Conservation (phyloP, 768 basidiomycete species). For the Clavulina sp. region DNA sequence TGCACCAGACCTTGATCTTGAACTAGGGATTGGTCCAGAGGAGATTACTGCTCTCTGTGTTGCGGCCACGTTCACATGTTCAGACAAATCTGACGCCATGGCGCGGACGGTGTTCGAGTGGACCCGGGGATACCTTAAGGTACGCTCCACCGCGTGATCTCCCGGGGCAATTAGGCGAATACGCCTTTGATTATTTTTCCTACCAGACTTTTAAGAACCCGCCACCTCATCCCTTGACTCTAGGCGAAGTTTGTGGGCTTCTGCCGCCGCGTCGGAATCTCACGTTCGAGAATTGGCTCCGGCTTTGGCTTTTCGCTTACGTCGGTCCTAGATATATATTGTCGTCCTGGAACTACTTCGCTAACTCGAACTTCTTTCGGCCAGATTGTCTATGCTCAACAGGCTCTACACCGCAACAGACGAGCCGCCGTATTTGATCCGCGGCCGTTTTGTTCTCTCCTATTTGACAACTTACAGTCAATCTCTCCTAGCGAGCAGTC, state of each 20-base stretch:
- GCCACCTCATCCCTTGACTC: background rate
- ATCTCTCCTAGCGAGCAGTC: background rate
- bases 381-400: conserved; percentile 1
- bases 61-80: conserved; percentile 1
- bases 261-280: background rate
- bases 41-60: conserved; percentile 1
- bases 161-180: background rate
- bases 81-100: conserved; percentile 1
- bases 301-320: background rate
- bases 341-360: background rate
- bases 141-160: background rate
- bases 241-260: conserved; percentile 1
- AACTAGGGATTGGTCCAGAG: conserved; percentile 1
- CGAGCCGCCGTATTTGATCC: conserved; percentile 1
- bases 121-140: conserved; percentile 1
- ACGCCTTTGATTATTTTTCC: background rate
- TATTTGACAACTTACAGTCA: background rate
- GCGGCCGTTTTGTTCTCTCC: background rate
- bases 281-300: conserved; percentile 1
- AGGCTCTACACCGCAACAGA: background rate
- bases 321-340: background rate
- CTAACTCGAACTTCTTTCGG: background rate
- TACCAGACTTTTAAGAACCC: background rate
- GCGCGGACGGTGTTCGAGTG: background rate
- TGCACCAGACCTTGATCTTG: background rate